These are phyloP conservation scores for Tylopilus felleus DNA, from an alignment of 768 basidiomycete genomes.

Conservation along the genomic window DNA sequence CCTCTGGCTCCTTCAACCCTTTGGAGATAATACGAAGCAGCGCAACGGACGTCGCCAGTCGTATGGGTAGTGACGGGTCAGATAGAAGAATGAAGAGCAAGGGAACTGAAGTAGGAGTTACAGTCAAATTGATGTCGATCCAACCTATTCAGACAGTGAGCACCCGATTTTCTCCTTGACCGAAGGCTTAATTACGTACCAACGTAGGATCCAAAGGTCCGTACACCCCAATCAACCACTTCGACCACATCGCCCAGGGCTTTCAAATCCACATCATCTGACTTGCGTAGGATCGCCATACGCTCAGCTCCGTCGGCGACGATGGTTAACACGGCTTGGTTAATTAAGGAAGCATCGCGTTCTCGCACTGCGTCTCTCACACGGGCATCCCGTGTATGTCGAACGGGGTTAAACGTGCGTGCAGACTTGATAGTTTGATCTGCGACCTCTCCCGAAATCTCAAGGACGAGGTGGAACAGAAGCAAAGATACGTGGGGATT, in stretches of 20 bases:
- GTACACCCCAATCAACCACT: constrained; percentile 87
- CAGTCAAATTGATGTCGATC: constrained; percentile 96
- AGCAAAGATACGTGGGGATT: constrained; percentile 86
- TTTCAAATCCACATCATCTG: constrained; percentile 39
- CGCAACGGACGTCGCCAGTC: constrained; percentile 77
- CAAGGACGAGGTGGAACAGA: constrained; percentile 87
- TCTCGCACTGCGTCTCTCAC: constrained; percentile 90
- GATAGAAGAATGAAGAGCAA: constrained; percentile 81
- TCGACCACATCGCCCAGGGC: constrained; percentile 64
- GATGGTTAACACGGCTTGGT: constrained; percentile 82
- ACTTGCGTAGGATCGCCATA: constrained; percentile 52
- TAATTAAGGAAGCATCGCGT: constrained; percentile 81
- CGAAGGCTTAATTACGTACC: constrained; percentile 52
- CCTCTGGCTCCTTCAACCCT: constrained; percentile 86
- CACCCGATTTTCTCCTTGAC: not conserved
- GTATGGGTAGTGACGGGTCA: constrained; percentile 73
- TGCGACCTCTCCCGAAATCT: constrained; percentile 96
- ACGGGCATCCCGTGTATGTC: constrained; percentile 77
- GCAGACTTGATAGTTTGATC: constrained; percentile 93
- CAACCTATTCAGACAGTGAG: constrained; percentile 58
- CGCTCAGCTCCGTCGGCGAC: constrained; percentile 67
- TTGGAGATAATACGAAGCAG: constrained; percentile 84
- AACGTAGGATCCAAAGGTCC: constrained; percentile 90
- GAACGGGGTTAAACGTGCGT: constrained; percentile 60
- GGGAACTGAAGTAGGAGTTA: constrained; percentile 85